Evolutionary conservation across 2,329 filamentous ascomycete genomes (phyloP), one percentile per base, ranked within the genome.

Genomic region (Venturia asperata): DNA sequence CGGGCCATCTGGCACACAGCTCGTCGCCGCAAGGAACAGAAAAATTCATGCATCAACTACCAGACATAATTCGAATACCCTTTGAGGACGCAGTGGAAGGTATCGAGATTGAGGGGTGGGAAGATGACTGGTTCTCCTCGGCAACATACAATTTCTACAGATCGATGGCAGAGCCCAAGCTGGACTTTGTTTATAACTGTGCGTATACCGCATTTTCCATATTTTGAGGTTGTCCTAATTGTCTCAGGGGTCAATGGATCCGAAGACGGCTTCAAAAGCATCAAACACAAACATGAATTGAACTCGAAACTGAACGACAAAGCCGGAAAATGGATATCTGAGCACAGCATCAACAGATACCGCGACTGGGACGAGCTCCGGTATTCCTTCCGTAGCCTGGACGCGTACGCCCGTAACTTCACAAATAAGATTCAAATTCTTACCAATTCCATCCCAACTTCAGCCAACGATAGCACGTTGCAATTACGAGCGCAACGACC

Each of bases 301-400:
- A 73, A 77, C 62, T 78, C 76, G 0, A 73, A 74, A 3, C 71
- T 79, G 10, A 79, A 79, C 66, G 77, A 78, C 64, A 62, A 69
- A 1, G 72, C 75, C 19, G 76, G 77, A n/a, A 70, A 74, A 62
- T 79, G 77, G 77, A 71, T 79, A 24, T 70, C 72, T 24, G 74
- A 74, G 7, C 77, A 79, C 65, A 72, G 77, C 61, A 72, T 77
- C 55, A 79, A 79, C 67, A 69, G 77, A 21, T 79, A 79, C 67
- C 75, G 77, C 1, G 77, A 79, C 66, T 79, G 77, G 77, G 73
- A 79, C 58, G 77, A 79, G 68, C 67, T 79, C n/a, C 72, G 76
- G 39, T 79, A 77, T 66, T 79, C 77, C 2, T 73, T 79, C 69
- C 73, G 77, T 37, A 79, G 76, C 55, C 71, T 79, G 24, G 74